These are phyloP conservation scores for Zasmidium cellare DNA, from an alignment of 2,329 filamentous ascomycete species.

Conservation along the genomic window DNA sequence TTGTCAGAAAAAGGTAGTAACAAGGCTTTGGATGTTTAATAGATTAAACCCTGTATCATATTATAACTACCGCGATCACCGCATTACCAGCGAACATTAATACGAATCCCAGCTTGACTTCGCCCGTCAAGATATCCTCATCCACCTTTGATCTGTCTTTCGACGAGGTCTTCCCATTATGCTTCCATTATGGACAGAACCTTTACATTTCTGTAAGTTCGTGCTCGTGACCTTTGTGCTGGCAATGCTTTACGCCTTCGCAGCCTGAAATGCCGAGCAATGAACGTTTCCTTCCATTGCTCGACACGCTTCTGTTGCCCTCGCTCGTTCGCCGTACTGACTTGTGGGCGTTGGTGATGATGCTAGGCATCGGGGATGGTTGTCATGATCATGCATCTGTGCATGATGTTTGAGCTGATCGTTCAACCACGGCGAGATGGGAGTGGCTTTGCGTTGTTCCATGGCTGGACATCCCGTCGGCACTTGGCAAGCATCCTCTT, in stretches of 20 bases:
- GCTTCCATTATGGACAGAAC: not conserved
- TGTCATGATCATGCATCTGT: not conserved
- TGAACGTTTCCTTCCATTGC: not conserved
- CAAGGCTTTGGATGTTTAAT: no score
- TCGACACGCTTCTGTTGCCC: no score
- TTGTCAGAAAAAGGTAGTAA: no score
- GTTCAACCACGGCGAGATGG: constrained; percentile 10
- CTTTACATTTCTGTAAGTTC: not conserved
- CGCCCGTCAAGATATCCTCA: no score
- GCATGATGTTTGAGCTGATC: not conserved
- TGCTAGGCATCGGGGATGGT: not conserved
- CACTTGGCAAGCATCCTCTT: constrained; percentile 30
- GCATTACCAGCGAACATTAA: no score
- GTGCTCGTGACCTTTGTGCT: not conserved
- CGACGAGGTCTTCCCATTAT: not conserved
- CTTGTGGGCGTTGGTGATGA: not conserved
- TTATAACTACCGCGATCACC: no score
- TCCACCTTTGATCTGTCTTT: not conserved
- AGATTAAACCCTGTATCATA: no score
- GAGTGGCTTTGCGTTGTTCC: constrained; percentile 28
- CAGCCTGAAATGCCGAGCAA: not conserved
- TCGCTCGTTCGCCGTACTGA: no score
- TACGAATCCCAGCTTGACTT: no score
- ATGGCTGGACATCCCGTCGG: constrained; percentile 28
- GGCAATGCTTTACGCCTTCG: not conserved